Evolutionary conservation across 2,329 filamentous ascomycete species (phyloP).

Genomic region (Pestalotiopsis sp.): DNA sequence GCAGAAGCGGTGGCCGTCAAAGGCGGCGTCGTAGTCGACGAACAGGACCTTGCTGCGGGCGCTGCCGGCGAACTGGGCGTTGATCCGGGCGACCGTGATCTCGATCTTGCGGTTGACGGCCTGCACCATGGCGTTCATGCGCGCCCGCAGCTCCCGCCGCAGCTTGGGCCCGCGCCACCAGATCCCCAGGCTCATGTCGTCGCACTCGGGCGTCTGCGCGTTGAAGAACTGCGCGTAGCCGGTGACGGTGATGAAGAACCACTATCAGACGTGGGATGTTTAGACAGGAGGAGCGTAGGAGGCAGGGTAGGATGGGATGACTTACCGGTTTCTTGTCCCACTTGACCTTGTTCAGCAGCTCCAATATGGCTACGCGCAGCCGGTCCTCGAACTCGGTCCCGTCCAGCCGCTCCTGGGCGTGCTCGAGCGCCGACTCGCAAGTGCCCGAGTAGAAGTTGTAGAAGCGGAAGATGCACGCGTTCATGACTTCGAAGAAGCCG

Average conservation of each 20-base stretch:
- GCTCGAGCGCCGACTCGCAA: conserved; percentile 39
- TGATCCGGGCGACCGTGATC: conserved; percentile 34
- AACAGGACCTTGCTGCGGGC: conserved; percentile 37
- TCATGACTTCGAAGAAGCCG: conserved; percentile 50
- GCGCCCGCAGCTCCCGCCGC: conserved; percentile 34
- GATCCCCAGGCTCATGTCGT: conserved; percentile 44
- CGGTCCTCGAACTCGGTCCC: conserved; percentile 38
- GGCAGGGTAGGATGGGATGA: not conserved
- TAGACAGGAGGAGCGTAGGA: not conserved
- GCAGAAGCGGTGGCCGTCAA: conserved; percentile 47
- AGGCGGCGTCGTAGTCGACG: conserved; percentile 43
- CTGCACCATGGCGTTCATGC: conserved; percentile 46
- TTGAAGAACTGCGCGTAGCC: conserved; percentile 52
- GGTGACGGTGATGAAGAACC: conserved; percentile 44
- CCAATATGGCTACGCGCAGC: conserved; percentile 38
- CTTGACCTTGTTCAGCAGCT: conserved; percentile 41
- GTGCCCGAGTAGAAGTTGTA: conserved; percentile 49
- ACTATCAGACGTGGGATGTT: not conserved
- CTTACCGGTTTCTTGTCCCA: conserved; percentile 42
- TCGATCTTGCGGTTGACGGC: conserved; percentile 41
- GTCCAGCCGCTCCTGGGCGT: conserved; percentile 33
- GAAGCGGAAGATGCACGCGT: conserved; percentile 50
- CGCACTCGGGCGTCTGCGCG: conserved; percentile 41
- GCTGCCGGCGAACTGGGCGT: conserved; percentile 32
- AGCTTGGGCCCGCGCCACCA: conserved; percentile 45